Evolutionary conservation across 371 early-diverging fungal genomes (phyloP), one percentile per base, ranked within the genome.

Genomic region (Mortierella sp.): DNA sequence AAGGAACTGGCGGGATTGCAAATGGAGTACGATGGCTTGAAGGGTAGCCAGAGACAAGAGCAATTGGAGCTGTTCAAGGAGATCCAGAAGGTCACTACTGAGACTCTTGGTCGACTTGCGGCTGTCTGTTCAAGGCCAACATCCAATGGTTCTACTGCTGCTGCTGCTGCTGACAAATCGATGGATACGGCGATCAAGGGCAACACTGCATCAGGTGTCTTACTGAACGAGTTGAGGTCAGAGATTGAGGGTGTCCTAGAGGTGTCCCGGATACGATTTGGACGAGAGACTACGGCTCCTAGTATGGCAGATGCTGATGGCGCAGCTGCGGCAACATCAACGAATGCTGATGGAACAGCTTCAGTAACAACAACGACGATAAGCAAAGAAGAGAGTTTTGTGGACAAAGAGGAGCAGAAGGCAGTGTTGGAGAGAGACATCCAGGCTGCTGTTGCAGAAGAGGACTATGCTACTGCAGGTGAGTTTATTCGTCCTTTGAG

Each of bases 401-500:
- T 54, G 70, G 57, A 31, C 45, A 65, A 38, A 14, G 71, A 77
- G n/a, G 73, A 77, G 24, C 65, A 70, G 48, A 68, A 58, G 14
- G 55, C 73, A 14, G 38, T 4, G 16, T 34, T 86, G 21, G 86
- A 86, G 28, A 74, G 76, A 19, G 80, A 82, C 28, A 86, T 86
- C 58, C 78, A 86, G 13, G 82, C 86, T 72, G 86, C 86, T 16
- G 80, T 86, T 16, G 86, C 74, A 0, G 78, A 82, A 54, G 86
- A 86, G 21, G 82, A 82, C 55, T 86, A 86, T 57, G 80, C 82
- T 11, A 52, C 71, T 2, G 86, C 86, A 75, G 86, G 86, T 86
- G 54, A 65, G 78, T 42, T 44, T 8, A 34, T 34, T 26, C 10
- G 6, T 38, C 24, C 24, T 48, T n/a, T 52, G n/a, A 31, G 50